Base-by-base conservation (phyloP, 768 basidiomycete genomes). In the Leucosporidium scottii region DNA sequence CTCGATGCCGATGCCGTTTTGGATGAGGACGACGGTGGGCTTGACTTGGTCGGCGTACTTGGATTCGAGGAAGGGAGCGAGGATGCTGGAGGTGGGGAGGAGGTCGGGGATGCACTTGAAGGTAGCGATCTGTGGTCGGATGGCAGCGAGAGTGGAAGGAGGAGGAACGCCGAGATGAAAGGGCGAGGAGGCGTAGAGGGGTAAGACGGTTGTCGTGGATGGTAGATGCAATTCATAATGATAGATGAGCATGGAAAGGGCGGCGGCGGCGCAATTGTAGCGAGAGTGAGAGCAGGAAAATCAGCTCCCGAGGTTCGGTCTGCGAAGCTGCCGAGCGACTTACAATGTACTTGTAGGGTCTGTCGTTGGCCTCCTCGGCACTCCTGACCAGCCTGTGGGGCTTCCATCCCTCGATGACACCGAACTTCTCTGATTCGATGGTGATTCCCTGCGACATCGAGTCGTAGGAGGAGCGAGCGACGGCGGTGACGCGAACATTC, bases 71-170 rank as follows among this genome's bases (percentile, higher is more conserved):
- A 89, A 76, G 9, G 86, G 83, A 10, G 79, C 79, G 28, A 90
- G 81, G 12, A 90, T 76, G 6, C 78, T 75, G 0, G 87, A 79
- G 9, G 86, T 88, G 17, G 81, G 82, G 1, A 79, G 74, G 15
- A 87, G 74, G 72, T 90, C 88, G 5, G 88, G 88, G 23, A 89
- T 78, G 6, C 85, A 84, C 75, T 90, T 90, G 1, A 87, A 88
- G 5, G 85, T 81, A 57, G 89, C 75, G 36, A 90, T 68, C 49
- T 61, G 54, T 21, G n/a, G 13, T 50, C 17, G 18, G 49, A 18
- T 6, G 18, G 20, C 20, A 6, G 17, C 6, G 6, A 6, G 49
- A 6, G 18, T 6, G n/a, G 25, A 23, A 51, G 17, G 21, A 10
- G 50, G 50, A 51, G 21, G 50, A 51, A 6, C 7, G 49, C 20